Evolutionary conservation across 352 stramenopile genomes (phyloP).

Genomic region (Globisporangium polare): DNA sequence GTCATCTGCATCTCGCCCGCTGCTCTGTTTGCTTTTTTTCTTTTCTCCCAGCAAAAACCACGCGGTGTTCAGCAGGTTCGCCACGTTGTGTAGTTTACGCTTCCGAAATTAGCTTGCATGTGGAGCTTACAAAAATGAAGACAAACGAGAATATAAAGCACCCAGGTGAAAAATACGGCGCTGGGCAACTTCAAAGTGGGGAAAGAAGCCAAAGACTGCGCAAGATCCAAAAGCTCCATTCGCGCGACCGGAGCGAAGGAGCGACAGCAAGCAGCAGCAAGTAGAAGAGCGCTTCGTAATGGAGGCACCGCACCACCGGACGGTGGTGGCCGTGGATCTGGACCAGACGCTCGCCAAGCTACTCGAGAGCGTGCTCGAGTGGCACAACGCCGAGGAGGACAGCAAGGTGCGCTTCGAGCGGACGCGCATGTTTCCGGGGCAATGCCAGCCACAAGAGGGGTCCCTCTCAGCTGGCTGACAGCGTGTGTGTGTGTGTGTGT

Average conservation of each 20-base stretch:
- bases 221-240: slow-evolving; percentile 11
- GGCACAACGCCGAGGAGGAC: slow-evolving; percentile 45
- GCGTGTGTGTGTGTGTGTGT: neutral
- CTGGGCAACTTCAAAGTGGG: neutral
- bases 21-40: neutral
- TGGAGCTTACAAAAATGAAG: neutral
- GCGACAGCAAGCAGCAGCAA: neutral
- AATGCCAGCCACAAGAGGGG: neutral
- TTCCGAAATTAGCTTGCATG: neutral
- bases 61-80: neutral
- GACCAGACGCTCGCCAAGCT: slow-evolving; percentile 61
- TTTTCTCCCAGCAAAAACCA: too few relatives aligned
- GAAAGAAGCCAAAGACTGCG: neutral
- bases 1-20: slow-evolving; percentile 33
- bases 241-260: neutral
- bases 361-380: slow-evolving; percentile 36
- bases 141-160: neutral
- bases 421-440: neutral
- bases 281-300: neutral
- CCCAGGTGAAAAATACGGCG: neutral
- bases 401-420: slow-evolving; percentile 23
- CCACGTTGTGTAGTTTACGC: neutral
- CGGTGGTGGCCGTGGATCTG: slow-evolving; percentile 55
- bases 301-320: slow-evolving; percentile 23
- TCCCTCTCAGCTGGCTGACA: neutral